Conservation (phyloP, 768 basidiomycete species). For the Hypsizygus marmoreus region DNA sequence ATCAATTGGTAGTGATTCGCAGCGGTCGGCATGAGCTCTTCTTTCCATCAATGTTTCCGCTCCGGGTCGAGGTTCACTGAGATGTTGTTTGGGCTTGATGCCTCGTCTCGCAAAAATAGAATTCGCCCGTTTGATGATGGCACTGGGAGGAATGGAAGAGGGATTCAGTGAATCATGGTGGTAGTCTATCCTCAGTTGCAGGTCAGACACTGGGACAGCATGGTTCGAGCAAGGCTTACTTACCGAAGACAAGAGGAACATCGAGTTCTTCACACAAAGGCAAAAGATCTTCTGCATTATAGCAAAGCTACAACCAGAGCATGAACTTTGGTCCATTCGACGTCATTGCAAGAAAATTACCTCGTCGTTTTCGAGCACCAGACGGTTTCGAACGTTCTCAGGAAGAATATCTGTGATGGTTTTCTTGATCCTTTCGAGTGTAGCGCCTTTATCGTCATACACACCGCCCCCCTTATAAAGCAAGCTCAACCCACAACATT, state of each 20-base stretch:
- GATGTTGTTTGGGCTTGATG: slow-evolving; percentile 89
- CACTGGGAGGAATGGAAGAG: slow-evolving; percentile 57
- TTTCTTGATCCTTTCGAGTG: slow-evolving; percentile 72
- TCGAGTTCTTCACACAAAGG: slow-evolving; percentile 82
- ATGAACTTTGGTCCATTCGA: not conserved
- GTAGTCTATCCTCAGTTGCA: slow-evolving; percentile 51
- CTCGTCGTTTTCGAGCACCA: slow-evolving; percentile 96
- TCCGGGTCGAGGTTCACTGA: slow-evolving; percentile 87
- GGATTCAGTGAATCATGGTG: slow-evolving; percentile 80
- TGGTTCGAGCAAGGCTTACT: slow-evolving; percentile 26
- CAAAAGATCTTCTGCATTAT: slow-evolving; percentile 87
- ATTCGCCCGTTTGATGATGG: slow-evolving; percentile 75
- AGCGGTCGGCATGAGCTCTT: slow-evolving; percentile 86
- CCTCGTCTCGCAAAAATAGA: slow-evolving; percentile 74
- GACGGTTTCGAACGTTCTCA: slow-evolving; percentile 62
- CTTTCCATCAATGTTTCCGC: slow-evolving; percentile 83
- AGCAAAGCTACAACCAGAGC: slow-evolving; percentile 57
- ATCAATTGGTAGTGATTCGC: slow-evolving; percentile 62
- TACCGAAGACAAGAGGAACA: slow-evolving; percentile 69
- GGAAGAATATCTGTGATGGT: slow-evolving; percentile 64
- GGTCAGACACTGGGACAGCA: slow-evolving; percentile 25
- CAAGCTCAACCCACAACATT: slow-evolving; percentile 3
- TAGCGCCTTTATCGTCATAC: slow-evolving; percentile 76
- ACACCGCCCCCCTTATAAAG: slow-evolving; percentile 68
- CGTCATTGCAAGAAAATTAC: slow-evolving; percentile 38